Evolutionary conservation across 1,284 basidiomycete species (phyloP).

Genomic region (Cutaneotrichosporon cyanovorans): DNA sequence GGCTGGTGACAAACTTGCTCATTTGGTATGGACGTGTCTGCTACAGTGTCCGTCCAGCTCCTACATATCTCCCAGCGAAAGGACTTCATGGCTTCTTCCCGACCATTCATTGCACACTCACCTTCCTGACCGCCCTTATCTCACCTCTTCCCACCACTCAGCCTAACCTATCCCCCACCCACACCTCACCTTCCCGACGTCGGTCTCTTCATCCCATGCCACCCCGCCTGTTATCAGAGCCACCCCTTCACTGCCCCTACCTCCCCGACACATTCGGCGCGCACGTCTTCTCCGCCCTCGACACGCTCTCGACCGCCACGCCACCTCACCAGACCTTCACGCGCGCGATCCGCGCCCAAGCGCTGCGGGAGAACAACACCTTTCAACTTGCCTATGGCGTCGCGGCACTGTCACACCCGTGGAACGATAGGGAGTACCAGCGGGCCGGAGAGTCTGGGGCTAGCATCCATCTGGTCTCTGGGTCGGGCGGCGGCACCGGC

Average conservation of each 20-base stretch:
- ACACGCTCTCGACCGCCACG: not conserved
- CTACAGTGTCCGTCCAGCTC: too few relatives aligned
- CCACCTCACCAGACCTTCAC: not conserved
- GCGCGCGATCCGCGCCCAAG: not conserved
- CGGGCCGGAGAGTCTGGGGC: not conserved
- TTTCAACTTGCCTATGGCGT: conserved; percentile 4
- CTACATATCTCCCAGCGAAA: too few relatives aligned
- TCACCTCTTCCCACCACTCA: too few relatives aligned
- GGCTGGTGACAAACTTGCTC: too few relatives aligned
- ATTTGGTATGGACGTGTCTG: too few relatives aligned
- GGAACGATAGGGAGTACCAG: conserved; percentile 4
- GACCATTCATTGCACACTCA: too few relatives aligned
- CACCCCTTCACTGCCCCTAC: not conserved
- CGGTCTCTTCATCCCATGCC: not conserved
- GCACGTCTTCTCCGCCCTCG: not conserved
- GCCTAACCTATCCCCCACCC: too few relatives aligned
- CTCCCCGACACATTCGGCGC: not conserved
- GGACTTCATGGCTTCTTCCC: too few relatives aligned
- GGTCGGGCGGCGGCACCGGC: not conserved
- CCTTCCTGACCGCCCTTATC: too few relatives aligned
- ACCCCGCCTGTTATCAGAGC: not conserved
- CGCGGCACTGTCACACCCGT: conserved; percentile 1
- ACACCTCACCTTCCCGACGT: too few relatives aligned
- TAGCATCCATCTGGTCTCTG: not conserved
- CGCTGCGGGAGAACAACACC: not conserved